Evolutionary conservation across 257 asterid species (phyloP).

Genomic region (Pogostemon cablin): DNA sequence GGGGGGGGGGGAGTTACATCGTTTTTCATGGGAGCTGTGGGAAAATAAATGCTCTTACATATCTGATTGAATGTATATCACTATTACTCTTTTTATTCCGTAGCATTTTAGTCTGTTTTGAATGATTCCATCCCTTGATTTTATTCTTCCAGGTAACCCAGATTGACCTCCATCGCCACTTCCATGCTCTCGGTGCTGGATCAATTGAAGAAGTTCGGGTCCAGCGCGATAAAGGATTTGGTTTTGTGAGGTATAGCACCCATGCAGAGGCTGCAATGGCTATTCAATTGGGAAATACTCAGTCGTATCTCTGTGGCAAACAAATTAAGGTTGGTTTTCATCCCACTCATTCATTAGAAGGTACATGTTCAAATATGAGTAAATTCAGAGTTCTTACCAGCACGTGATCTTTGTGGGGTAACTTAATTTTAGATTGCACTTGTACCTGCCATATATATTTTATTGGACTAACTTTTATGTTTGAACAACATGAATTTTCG

Average conservation of each 20-base stretch:
- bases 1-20: not conserved
- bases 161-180: slow-evolving; percentile 86
- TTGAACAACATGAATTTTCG: not conserved
- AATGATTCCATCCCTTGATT: not conserved
- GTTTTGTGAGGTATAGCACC: slow-evolving; percentile 86
- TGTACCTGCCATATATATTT: not conserved
- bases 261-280: slow-evolving; percentile 96
- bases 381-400: not conserved
- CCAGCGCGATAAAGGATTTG: slow-evolving; percentile 95
- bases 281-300: slow-evolving; percentile 81
- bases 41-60: not conserved
- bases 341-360: slow-evolving; percentile 6
- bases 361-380: slow-evolving; percentile 1
- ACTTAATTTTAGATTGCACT: not conserved
- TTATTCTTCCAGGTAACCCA: slow-evolving; percentile 67
- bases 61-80: slow-evolving; percentile 10
- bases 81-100: not conserved
- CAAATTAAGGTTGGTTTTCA: slow-evolving; percentile 67
- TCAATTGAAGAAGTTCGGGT: slow-evolving; percentile 86
- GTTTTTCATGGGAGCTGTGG: not conserved
- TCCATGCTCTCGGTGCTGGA: slow-evolving; percentile 88
- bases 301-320: slow-evolving; percentile 63
- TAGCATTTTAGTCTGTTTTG: not conserved
- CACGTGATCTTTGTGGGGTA: not conserved
- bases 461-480: too few species aligned